A percentile compares a stretch with the other conserved stretches of the same genome.
These are phyloP conservation scores for Circinella umbellata DNA, from an alignment of 371 early-diverging fungal species.

Conservation along the genomic window DNA sequence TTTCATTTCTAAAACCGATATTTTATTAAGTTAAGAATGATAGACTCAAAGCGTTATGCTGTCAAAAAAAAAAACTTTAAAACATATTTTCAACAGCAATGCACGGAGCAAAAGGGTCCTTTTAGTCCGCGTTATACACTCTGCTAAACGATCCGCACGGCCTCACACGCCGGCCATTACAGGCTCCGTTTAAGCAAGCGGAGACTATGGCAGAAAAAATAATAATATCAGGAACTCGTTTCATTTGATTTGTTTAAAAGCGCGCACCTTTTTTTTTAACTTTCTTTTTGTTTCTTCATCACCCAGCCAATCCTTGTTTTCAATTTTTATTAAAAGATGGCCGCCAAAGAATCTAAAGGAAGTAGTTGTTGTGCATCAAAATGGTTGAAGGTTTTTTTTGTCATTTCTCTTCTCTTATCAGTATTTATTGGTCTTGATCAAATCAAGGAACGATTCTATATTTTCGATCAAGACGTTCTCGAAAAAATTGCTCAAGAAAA, in stretches of 20 bases:
- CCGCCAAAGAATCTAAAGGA: not conserved
- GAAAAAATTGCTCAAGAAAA: slow-evolving; percentile 48
- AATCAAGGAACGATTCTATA: slow-evolving; percentile 41
- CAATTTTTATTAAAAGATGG: not conserved
- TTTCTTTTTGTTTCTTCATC: not conserved
- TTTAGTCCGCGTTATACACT: not conserved
- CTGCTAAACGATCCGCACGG: not conserved
- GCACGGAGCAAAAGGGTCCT: no score
- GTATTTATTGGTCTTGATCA: slow-evolving; percentile 45
- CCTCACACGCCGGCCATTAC: no score
- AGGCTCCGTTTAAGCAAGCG: not conserved
- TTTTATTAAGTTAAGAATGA: no score
- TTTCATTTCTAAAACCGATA: no score
- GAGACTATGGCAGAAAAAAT: not conserved
- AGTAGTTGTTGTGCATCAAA: slow-evolving; percentile 17
- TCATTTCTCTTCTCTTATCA: slow-evolving; percentile 32
- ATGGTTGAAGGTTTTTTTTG: slow-evolving; percentile 26
- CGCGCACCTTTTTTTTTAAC: not conserved
- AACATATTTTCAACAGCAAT: no score
- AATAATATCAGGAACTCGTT: not conserved
- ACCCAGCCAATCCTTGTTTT: not conserved
- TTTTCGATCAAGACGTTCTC: slow-evolving; percentile 51
- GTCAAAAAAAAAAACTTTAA: no score
- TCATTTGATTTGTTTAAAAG: not conserved
- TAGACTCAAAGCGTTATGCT: no score